These are phyloP conservation scores for Gymnopilus dilepis DNA, from an alignment of 768 basidiomycete species.

Conservation along the genomic window DNA sequence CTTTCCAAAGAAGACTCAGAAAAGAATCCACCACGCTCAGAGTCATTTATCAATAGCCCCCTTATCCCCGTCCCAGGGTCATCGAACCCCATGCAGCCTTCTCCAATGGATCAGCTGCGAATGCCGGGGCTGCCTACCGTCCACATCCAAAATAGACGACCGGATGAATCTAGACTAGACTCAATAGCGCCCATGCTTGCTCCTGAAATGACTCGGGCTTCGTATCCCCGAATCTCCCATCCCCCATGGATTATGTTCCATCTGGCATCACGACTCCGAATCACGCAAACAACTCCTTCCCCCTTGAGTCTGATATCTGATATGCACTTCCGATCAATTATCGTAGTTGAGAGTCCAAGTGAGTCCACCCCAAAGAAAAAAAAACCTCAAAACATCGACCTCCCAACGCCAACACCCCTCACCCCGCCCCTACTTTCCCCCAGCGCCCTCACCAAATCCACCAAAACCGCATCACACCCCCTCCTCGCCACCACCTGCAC, in stretches of 20 bases:
- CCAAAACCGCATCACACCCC: constrained; percentile 42
- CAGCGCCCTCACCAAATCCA: constrained; percentile 37
- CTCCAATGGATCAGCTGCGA: background rate
- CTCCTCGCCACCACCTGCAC: constrained; percentile 39
- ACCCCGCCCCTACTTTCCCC: constrained; percentile 32
- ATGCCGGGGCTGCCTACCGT: too few species aligned
- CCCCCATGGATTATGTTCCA: background rate
- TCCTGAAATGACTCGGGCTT: background rate
- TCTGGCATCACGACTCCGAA: too few species aligned
- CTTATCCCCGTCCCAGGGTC: constrained; percentile 1
- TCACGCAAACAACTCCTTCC: too few species aligned
- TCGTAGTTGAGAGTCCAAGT: too few species aligned
- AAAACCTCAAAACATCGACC: constrained; percentile 18
- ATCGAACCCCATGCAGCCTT: background rate
- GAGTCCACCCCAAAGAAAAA: background rate
- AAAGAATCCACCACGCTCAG: too few species aligned
- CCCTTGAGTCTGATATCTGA: too few species aligned
- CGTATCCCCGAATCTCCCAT: background rate
- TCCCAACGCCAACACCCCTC: constrained; percentile 30
- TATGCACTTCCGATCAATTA: too few species aligned
- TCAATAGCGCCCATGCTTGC: background rate
- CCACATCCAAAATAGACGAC: background rate
- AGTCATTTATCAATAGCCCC: too few species aligned
- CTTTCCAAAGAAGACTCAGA: too few species aligned
- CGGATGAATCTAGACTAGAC: background rate